phyloP scores from a whole-genome alignment of 345 rosid species.

The Camelina laxa region DNA sequence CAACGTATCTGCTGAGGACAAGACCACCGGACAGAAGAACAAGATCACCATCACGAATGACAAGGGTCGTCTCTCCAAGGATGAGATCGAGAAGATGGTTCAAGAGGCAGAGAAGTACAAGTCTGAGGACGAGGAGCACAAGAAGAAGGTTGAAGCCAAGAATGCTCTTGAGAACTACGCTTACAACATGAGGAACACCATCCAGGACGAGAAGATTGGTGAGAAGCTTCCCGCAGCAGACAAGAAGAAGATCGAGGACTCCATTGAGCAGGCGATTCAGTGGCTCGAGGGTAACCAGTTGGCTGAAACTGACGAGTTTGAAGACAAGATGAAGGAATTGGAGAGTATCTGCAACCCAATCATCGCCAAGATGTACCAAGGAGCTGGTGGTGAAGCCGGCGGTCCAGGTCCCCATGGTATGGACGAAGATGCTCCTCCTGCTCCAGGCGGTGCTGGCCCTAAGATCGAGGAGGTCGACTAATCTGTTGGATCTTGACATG shows the following conservation, averaged over 20 bases:
- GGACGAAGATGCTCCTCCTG: slow-evolving; percentile 1
- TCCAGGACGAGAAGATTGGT: slow-evolving; percentile 56
- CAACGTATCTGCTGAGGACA: slow-evolving; percentile 59
- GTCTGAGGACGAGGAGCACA: slow-evolving; percentile 57
- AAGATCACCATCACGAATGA: slow-evolving; percentile 60
- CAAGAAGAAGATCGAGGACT: slow-evolving; percentile 60
- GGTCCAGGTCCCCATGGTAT: not conserved
- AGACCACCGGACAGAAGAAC: slow-evolving; percentile 60
- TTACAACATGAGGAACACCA: slow-evolving; percentile 62
- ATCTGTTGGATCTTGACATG: no score
- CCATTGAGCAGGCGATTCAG: slow-evolving; percentile 50
- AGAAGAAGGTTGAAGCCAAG: slow-evolving; percentile 62
- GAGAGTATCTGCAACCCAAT: slow-evolving; percentile 55
- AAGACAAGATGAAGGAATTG: slow-evolving; percentile 57
- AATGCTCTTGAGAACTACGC: slow-evolving; percentile 57
- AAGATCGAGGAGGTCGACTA: not conserved
- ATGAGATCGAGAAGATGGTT: slow-evolving; percentile 62
- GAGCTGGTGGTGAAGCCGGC: slow-evolving; percentile 5
- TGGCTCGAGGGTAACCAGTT: slow-evolving; percentile 61
- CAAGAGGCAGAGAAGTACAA: slow-evolving; percentile 62
- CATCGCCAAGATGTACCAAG: slow-evolving; percentile 41
- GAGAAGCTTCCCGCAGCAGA: slow-evolving; percentile 51
- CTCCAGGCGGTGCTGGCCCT: not conserved
- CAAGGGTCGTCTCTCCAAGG: slow-evolving; percentile 62
- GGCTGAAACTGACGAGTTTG: slow-evolving; percentile 56